These are phyloP conservation scores for Paratinospora sagittata DNA, from an alignment of 164 flowering plant species.

Conservation along the genomic window DNA sequence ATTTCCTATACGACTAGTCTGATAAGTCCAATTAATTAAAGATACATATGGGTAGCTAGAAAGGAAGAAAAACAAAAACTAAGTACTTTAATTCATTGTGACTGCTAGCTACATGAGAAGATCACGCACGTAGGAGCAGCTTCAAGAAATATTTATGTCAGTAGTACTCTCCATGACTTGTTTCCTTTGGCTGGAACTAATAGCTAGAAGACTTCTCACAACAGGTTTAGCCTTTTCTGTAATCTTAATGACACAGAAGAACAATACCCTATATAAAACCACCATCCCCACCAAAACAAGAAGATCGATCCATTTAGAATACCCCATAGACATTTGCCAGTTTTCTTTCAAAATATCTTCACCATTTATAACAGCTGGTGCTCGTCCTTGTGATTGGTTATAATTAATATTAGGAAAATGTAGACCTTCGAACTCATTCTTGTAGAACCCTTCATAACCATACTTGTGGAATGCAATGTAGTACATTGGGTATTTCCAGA, in stretches of 20 bases:
- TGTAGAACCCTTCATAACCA: conserved; percentile 40
- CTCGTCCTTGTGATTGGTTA: conserved; percentile 8
- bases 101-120: too few relatives aligned
- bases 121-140: background rate
- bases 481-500: conserved; percentile 60
- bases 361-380: conserved; percentile 23
- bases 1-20: background rate
- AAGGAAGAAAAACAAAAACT: background rate
- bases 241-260: conserved; percentile 35
- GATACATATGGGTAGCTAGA: background rate
- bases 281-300: conserved; percentile 47
- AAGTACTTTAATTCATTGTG: too few relatives aligned
- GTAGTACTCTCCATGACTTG: conserved; percentile 8
- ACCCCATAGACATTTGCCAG: conserved; percentile 43
- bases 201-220: conserved; percentile 16
- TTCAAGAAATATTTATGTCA: background rate
- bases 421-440: conserved; percentile 43
- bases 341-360: conserved; percentile 25
- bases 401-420: conserved; percentile 19
- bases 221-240: conserved; percentile 32
- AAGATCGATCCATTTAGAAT: conserved; percentile 54
- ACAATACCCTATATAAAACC: conserved; percentile 34
- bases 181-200: conserved; percentile 5
- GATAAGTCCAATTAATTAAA: background rate
- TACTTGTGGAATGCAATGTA: conserved; percentile 45